These are phyloP conservation scores for Aspergillus pseudotamarii DNA, from an alignment of 2,329 filamentous ascomycete genomes.

Conservation along the genomic window DNA sequence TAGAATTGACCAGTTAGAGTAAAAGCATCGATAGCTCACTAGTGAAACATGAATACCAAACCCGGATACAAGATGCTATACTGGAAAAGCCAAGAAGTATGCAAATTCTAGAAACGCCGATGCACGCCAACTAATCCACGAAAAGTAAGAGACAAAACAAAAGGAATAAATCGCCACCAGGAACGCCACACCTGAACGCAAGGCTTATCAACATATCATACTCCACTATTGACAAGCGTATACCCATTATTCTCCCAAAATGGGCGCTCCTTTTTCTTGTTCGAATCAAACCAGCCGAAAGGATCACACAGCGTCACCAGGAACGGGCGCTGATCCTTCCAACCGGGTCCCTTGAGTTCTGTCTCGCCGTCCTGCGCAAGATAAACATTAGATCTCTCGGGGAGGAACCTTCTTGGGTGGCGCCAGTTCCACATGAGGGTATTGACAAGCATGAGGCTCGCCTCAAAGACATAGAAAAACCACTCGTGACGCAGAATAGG, in stretches of 20 bases:
- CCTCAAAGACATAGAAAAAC: slow-evolving; percentile 64
- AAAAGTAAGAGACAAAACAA: not conserved
- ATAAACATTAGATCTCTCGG: slow-evolving; percentile 52
- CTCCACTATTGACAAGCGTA: not conserved
- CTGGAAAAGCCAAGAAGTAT: too few relatives aligned
- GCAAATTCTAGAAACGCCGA: too few relatives aligned
- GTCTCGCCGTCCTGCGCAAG: slow-evolving; percentile 46
- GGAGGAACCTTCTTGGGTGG: slow-evolving; percentile 57
- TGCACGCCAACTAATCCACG: not conserved
- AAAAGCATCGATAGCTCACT: too few relatives aligned
- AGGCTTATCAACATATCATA: not conserved
- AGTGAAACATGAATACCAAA: too few relatives aligned
- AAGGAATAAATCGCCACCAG: not conserved
- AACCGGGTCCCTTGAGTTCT: slow-evolving; percentile 50
- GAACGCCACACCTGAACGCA: not conserved
- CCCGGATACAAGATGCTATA: too few relatives aligned
- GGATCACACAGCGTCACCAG: slow-evolving; percentile 47
- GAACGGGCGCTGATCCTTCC: slow-evolving; percentile 50
- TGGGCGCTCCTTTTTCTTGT: not conserved
- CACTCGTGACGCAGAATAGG: slow-evolving; percentile 59
- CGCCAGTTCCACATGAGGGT: slow-evolving; percentile 53
- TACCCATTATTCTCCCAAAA: slow-evolving; percentile 10
- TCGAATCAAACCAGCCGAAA: slow-evolving; percentile 29
- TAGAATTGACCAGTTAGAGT: too few relatives aligned
- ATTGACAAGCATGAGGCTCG: slow-evolving; percentile 56